Percentiles rank a stretch among this genome's conserved stretches.
Evolutionary conservation across 805 yeast genomes (phyloP).

Genomic region (Candida dajiaensis): DNA sequence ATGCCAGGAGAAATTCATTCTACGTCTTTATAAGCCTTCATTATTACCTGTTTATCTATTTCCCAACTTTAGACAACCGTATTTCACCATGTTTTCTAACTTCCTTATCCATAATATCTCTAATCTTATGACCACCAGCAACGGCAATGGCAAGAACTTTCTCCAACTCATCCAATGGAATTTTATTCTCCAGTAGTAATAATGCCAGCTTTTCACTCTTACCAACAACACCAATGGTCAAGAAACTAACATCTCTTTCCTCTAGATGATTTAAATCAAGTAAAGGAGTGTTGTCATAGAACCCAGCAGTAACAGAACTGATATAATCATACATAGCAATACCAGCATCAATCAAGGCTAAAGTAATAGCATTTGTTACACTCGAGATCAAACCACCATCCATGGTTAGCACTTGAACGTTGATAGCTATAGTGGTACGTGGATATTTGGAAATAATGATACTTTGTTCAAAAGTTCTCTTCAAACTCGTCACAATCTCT

Average conservation of each 20-base stretch:
- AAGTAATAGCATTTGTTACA: conserved; percentile 77
- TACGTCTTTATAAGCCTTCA: not conserved
- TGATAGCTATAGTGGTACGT: conserved; percentile 71
- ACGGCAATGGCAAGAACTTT: conserved; percentile 73
- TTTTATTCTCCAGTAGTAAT: conserved; percentile 72
- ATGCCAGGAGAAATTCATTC: no score
- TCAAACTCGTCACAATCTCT: conserved; percentile 61
- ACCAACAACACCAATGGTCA: conserved; percentile 84
- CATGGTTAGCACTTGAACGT: conserved; percentile 72
- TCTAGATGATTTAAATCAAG: conserved; percentile 80
- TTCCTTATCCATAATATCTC: conserved; percentile 81
- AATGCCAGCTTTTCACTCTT: conserved; percentile 72
- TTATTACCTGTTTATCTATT: conserved; percentile 7
- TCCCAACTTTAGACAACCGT: conserved; percentile 40
- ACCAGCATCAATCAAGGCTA: conserved; percentile 93
- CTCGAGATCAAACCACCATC: conserved; percentile 87
- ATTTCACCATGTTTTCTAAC: conserved; percentile 71
- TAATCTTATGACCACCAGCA: conserved; percentile 78
- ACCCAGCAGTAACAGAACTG: conserved; percentile 72
- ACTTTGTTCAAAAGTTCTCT: conserved; percentile 68
- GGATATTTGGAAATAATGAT: conserved; percentile 73
- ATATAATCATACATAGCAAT: conserved; percentile 90
- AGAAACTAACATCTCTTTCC: conserved; percentile 73
- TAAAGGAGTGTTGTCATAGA: conserved; percentile 71
- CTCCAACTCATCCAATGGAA: conserved; percentile 79